Evolutionary conservation across 2,329 filamentous ascomycete genomes (phyloP).

Genomic region (Huntiella decipiens): DNA sequence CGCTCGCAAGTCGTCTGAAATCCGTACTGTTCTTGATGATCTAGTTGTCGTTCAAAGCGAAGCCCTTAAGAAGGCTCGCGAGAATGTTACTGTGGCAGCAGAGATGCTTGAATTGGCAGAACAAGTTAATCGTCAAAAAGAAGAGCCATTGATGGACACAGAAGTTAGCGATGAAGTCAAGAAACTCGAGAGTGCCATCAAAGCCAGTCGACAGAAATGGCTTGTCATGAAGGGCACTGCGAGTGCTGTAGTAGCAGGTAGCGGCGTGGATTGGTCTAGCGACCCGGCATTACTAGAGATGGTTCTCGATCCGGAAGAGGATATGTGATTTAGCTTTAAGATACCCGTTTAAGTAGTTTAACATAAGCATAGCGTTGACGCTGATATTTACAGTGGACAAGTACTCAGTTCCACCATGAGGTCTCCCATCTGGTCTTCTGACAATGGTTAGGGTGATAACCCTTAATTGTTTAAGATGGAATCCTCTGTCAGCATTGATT

Average conservation of each 20-base stretch:
- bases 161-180: constrained; percentile 36
- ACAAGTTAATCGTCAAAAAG: constrained; percentile 32
- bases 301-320: constrained; percentile 47
- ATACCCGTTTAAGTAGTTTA: not conserved
- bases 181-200: constrained; percentile 38
- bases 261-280: constrained; percentile 63
- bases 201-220: constrained; percentile 46
- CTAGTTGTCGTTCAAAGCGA: constrained; percentile 39
- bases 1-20: constrained; percentile 36
- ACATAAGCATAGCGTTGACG: not conserved
- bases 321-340: constrained; percentile 12
- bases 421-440: too few relatives aligned
- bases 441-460: too few relatives aligned
- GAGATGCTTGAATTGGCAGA: constrained; percentile 44
- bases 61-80: constrained; percentile 33
- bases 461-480: too few relatives aligned
- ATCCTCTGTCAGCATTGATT: too few relatives aligned
- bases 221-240: constrained; percentile 59
- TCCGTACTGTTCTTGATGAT: constrained; percentile 30
- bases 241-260: constrained; percentile 62
- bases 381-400: too few relatives aligned
- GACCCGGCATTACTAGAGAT: constrained; percentile 49
- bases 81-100: constrained; percentile 44
- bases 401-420: too few relatives aligned
- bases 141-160: constrained; percentile 33